These are phyloP conservation scores for Lichtheimia ramosa DNA, from an alignment of 371 early-diverging fungal genomes.

Conservation along the genomic window DNA sequence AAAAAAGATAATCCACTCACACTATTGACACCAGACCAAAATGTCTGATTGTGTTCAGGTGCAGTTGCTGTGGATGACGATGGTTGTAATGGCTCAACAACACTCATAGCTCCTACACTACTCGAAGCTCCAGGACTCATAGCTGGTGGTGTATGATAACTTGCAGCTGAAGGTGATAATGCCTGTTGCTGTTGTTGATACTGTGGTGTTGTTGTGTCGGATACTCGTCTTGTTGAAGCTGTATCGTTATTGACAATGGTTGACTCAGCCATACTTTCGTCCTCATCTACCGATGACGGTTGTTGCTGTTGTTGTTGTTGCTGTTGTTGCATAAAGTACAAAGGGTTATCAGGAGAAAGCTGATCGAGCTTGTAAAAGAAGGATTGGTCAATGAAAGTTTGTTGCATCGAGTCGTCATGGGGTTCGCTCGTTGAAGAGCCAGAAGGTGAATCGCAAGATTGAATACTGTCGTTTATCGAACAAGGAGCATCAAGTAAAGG, in stretches of 20 bases:
- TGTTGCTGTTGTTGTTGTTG: conserved; percentile 23
- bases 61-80: conserved; percentile 8
- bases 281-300: conserved; percentile 11
- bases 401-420: conserved; percentile 26
- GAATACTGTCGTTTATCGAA: conserved; percentile 11
- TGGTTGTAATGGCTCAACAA: conserved; percentile 19
- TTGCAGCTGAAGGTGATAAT: neutral
- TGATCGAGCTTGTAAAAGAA: conserved; percentile 43
- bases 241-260: conserved; percentile 2
- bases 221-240: too few species aligned
- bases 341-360: conserved; percentile 29
- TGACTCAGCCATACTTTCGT: conserved; percentile 18
- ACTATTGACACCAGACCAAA: conserved; percentile 49
- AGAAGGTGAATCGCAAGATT: conserved; percentile 23
- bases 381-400: conserved; percentile 33
- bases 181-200: conserved; percentile 4
- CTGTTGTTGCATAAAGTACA: conserved; percentile 35
- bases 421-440: conserved; percentile 23
- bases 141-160: too few species aligned
- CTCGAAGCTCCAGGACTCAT: too few species aligned
- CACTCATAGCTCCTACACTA: neutral
- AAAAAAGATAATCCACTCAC: conserved; percentile 19
- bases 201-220: neutral
- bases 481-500: conserved; percentile 19
- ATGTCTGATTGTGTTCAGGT: conserved; percentile 22